These are phyloP conservation scores for Trypanosoma grayi DNA, from an alignment of 208 protist species.

Conservation along the genomic window DNA sequence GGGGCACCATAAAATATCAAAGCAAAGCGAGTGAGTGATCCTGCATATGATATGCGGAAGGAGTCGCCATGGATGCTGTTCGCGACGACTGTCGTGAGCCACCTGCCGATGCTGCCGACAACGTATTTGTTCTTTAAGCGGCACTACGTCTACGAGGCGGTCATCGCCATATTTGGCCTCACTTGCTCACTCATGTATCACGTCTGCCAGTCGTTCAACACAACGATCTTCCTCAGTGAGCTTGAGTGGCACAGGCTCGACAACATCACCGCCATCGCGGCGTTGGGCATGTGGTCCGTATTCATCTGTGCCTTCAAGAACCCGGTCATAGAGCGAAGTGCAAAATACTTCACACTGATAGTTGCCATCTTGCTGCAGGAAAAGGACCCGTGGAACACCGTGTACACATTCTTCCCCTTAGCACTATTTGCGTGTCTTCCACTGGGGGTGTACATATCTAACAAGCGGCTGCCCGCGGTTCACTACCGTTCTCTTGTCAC, in stretches of 20 bases:
- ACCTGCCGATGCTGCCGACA: constrained; percentile 55
- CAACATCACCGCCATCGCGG: constrained; percentile 59
- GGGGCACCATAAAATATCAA: no score
- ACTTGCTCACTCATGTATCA: constrained; percentile 78
- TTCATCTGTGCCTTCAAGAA: constrained; percentile 40
- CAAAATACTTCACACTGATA: constrained; percentile 58
- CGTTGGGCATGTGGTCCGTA: constrained; percentile 48
- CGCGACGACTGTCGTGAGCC: constrained; percentile 61
- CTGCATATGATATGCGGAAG: neutral
- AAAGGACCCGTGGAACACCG: constrained; percentile 65
- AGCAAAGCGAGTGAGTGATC: neutral
- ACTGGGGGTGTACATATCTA: constrained; percentile 39
- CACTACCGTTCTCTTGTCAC: constrained; percentile 17
- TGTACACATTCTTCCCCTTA: constrained; percentile 49
- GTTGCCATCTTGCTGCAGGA: constrained; percentile 56
- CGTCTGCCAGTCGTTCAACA: constrained; percentile 49
- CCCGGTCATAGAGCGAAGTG: constrained; percentile 31
- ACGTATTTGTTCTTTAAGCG: constrained; percentile 41
- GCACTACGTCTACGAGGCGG: constrained; percentile 52
- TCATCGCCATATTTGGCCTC: constrained; percentile 45
- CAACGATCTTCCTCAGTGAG: constrained; percentile 54
- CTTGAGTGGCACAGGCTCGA: constrained; percentile 74
- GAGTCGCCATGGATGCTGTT: constrained; percentile 2
- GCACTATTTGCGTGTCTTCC: constrained; percentile 51
- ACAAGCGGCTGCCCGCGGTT: constrained; percentile 13